These are phyloP conservation scores for Malassezia caprae DNA, from an alignment of 1,284 basidiomycete genomes.

Conservation along the genomic window DNA sequence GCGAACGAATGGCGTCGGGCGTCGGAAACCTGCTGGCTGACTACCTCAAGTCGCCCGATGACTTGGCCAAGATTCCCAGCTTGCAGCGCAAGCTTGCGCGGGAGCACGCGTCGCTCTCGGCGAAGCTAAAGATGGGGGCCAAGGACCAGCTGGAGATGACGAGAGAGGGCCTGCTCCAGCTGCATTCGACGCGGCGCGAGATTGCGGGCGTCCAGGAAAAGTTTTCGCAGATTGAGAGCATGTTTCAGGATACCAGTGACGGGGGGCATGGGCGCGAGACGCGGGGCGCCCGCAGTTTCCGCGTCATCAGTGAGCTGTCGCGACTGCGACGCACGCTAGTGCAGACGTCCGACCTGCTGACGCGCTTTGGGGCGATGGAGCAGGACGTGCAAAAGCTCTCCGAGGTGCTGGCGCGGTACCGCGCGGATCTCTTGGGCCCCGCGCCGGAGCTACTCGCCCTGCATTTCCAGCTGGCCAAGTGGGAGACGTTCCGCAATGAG, in stretches of 20 bases:
- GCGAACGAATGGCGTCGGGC: background rate
- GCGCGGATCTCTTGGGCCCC: slow-evolving; percentile 63
- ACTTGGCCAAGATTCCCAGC: slow-evolving; percentile 75
- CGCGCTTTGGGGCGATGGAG: slow-evolving; percentile 80
- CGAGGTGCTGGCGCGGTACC: slow-evolving; percentile 66
- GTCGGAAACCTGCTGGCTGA: slow-evolving; percentile 26
- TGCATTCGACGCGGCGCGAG: slow-evolving; percentile 69
- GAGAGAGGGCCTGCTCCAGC: slow-evolving; percentile 72
- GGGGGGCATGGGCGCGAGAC: slow-evolving; percentile 14
- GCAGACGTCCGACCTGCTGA: slow-evolving; percentile 87
- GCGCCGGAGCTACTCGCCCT: slow-evolving; percentile 77
- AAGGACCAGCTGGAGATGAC: slow-evolving; percentile 89
- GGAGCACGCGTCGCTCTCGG: slow-evolving; percentile 90
- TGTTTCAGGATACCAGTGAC: slow-evolving; percentile 38
- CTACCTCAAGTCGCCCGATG: slow-evolving; percentile 61
- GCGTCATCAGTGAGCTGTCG: slow-evolving; percentile 59
- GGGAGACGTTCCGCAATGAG: slow-evolving; percentile 78
- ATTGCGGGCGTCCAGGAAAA: slow-evolving; percentile 83
- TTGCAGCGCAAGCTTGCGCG: slow-evolving; percentile 90
- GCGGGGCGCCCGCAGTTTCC: slow-evolving; percentile 29
- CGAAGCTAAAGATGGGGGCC: slow-evolving; percentile 79
- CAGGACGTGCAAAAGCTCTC: slow-evolving; percentile 69
- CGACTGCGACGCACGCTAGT: slow-evolving; percentile 90
- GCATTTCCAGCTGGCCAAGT: slow-evolving; percentile 76
- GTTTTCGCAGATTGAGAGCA: slow-evolving; percentile 74